Conservation (phyloP, 148 eudicot genomes). For the Arctostaphylos glauca region DNA sequence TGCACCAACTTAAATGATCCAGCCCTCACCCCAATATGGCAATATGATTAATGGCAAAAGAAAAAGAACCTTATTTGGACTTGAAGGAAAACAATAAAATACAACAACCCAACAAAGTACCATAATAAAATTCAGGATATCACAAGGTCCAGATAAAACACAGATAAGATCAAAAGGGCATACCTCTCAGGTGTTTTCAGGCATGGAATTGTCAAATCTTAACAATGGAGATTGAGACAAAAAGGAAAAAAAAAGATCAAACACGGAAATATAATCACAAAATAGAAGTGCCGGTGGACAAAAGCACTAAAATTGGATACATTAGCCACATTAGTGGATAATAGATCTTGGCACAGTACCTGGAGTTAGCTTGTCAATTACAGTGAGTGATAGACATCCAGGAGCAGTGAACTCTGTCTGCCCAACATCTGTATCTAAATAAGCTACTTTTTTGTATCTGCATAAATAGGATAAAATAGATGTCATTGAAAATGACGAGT, state of each 20-base stretch:
- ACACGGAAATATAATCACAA: not conserved
- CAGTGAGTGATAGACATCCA: slow-evolving; percentile 76
- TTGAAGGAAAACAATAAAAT: not conserved
- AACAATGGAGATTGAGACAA: slow-evolving; percentile 3
- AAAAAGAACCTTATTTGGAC: slow-evolving; percentile 10
- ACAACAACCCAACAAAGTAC: not conserved
- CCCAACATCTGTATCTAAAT: slow-evolving; percentile 95
- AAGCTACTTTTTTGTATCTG: slow-evolving; percentile 77
- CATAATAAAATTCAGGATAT: not conserved
- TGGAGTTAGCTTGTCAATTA: slow-evolving; percentile 68
- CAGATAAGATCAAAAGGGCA: slow-evolving; percentile 9
- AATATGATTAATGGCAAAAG: not conserved
- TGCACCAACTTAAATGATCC: not conserved
- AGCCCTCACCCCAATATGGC: not conserved
- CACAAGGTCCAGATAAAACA: not conserved
- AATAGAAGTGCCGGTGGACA: not conserved
- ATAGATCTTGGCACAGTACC: slow-evolving; percentile 34
- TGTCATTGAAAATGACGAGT: not conserved
- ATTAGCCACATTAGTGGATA: not conserved
- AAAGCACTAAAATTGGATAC: not conserved
- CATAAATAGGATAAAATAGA: not conserved
- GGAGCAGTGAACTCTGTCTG: slow-evolving; percentile 97
- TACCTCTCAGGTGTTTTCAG: slow-evolving; percentile 93
- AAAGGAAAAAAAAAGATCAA: not conserved
- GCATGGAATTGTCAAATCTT: slow-evolving; percentile 79